Conservation (phyloP, 768 basidiomycete species). For the Coprinopsis sp. region DNA sequence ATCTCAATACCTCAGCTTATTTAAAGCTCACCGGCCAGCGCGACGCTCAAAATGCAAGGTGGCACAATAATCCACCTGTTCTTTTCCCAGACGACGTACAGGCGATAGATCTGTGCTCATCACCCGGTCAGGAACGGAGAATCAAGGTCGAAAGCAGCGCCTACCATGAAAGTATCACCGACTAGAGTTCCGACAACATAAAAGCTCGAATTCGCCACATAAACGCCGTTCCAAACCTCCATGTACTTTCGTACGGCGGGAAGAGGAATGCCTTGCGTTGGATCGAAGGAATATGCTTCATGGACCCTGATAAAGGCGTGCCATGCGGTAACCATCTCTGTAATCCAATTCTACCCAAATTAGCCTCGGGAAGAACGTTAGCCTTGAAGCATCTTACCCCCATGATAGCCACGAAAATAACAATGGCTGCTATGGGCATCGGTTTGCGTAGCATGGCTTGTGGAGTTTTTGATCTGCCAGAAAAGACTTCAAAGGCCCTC, state of each 20-base stretch:
- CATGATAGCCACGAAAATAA: not conserved
- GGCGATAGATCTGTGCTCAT: not conserved
- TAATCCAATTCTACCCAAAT: slow-evolving; percentile 1
- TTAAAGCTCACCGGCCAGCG: no score
- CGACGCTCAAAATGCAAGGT: not conserved
- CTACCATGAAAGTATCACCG: slow-evolving; percentile 4
- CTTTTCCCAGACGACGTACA: not conserved
- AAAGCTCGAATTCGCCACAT: slow-evolving; percentile 3
- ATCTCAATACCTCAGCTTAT: no score
- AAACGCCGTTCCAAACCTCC: not conserved
- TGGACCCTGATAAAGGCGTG: not conserved
- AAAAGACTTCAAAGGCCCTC: not conserved
- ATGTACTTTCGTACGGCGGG: not conserved
- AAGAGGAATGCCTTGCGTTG: not conserved
- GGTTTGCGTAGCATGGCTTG: not conserved
- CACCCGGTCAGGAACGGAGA: not conserved
- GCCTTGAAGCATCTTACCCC: not conserved
- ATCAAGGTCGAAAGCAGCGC: not conserved
- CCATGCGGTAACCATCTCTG: not conserved
- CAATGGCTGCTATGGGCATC: not conserved
- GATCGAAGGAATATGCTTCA: not conserved
- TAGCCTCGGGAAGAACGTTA: not conserved
- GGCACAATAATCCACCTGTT: not conserved
- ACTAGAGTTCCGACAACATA: not conserved
- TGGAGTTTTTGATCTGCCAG: not conserved